Evolutionary conservation across 1,139 yeast genomes (phyloP), one percentile per base, ranked within the genome.

Genomic region (Eremothecium coryli): DNA sequence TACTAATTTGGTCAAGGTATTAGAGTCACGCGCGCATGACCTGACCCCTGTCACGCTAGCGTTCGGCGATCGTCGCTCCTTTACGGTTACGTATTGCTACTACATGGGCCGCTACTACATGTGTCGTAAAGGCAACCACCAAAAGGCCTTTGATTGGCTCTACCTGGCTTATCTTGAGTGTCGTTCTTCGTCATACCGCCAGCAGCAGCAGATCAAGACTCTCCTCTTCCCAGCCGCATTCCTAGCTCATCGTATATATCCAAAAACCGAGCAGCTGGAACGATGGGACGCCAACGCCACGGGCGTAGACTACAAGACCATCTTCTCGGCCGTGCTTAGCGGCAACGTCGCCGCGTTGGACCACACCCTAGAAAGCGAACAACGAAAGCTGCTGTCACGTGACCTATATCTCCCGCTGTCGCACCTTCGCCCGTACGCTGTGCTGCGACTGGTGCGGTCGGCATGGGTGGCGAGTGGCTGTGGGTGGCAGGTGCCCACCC

Each of bases 1-100:
- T 12, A 78, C 77, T 46, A 81, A 85, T 36, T 69, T 85, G 38
- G 76, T 84, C 39, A 77, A 78, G 53, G 95, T 88, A 2, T 61
- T 86, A 30, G 68, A 64, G 32, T 41, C 48, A 31, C 44, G 48
- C 7, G 38, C 34, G 14, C 36, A 34, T 18, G 73, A 71, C 26
- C 61, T 81, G 42, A 77, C 82, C 13, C 31, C 41, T 16, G 33
- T 43, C 21, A 33, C 41, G n/a, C 28, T 43, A 16, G 44, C 48
- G 5, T 45, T 55, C 25, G 71, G 64, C 44, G 35, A 33, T 13
- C 43, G 38, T 36, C 25, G 38, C n/a, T 36, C 40, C 15, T 44
- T 49, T 27, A 31, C 39, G 20, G 51, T 50, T 11, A 33, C 39
- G 13, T 50, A 38, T 38, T 33, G 45, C 39, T 52, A 50, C 42